Percentiles rank a stretch among this genome's conserved stretches.
phyloP scores from a whole-genome alignment of 345 rosid genomes.

The Atalantia buxifolia region DNA sequence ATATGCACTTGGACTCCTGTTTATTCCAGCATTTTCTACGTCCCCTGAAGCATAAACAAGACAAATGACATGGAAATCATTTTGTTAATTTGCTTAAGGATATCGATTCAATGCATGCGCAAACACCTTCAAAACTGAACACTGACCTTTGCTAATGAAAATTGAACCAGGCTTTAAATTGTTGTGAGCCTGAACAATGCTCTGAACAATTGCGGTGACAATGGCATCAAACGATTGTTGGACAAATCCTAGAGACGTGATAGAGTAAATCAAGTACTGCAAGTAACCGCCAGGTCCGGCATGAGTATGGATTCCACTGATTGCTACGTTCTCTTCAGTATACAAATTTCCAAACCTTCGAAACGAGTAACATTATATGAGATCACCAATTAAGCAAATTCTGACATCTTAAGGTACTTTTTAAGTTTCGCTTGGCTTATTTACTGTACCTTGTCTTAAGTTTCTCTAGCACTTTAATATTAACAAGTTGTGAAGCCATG shows the following conservation, averaged over 20 bases:
- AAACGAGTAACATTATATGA: neutral
- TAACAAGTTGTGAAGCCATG: slow-evolving; percentile 67
- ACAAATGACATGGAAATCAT: neutral
- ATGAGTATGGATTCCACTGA: slow-evolving; percentile 61
- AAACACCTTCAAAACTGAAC: neutral
- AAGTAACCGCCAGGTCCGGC: slow-evolving; percentile 60
- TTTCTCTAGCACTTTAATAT: slow-evolving; percentile 37
- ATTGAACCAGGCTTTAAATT: slow-evolving; percentile 45
- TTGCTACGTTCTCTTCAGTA: slow-evolving; percentile 49
- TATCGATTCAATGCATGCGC: neutral
- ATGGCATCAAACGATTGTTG: slow-evolving; percentile 55
- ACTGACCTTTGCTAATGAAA: slow-evolving; percentile 36
- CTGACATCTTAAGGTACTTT: neutral
- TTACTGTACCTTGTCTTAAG: slow-evolving; percentile 35
- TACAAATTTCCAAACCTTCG: slow-evolving; percentile 52
- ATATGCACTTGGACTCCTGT: slow-evolving; percentile 58
- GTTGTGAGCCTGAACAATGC: slow-evolving; percentile 52
- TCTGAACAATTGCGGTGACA: slow-evolving; percentile 44
- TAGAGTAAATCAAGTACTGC: slow-evolving; percentile 47
- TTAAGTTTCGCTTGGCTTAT: too few species aligned
- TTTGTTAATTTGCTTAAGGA: too few species aligned
- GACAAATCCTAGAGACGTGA: slow-evolving; percentile 53
- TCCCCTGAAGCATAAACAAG: slow-evolving; percentile 27
- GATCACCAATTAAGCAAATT: neutral
- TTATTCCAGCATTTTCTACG: slow-evolving; percentile 48